These are phyloP conservation scores for Apiospora marii DNA, from an alignment of 2,329 filamentous ascomycete genomes.

Conservation along the genomic window DNA sequence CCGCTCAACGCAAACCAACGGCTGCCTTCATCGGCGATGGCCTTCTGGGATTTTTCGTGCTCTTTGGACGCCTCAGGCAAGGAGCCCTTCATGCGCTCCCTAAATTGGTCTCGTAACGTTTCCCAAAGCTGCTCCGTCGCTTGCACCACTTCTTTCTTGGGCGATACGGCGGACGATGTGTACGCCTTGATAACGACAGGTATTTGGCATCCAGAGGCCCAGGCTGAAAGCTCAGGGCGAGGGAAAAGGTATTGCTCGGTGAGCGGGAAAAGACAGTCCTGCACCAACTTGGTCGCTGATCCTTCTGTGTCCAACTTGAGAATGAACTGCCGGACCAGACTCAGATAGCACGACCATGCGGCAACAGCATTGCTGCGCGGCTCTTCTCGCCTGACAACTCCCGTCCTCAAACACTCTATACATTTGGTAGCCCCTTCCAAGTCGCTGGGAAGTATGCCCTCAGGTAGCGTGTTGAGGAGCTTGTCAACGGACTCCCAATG, in stretches of 20 bases:
- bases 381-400: constrained; percentile 79
- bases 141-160: constrained; percentile 51
- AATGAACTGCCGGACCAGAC: constrained; percentile 64
- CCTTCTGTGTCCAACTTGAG: constrained; percentile 50
- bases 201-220: constrained; percentile 44
- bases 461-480: constrained; percentile 68
- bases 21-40: constrained; percentile 69
- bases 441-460: constrained; percentile 59
- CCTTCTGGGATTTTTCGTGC: constrained; percentile 74
- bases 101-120: constrained; percentile 66
- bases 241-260: constrained; percentile 63
- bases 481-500: constrained; percentile 77
- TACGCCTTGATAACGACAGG: constrained; percentile 57
- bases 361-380: constrained; percentile 69
- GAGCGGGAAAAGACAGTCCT: constrained; percentile 61
- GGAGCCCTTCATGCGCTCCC: constrained; percentile 74
- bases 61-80: constrained; percentile 84
- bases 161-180: constrained; percentile 50
- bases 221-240: constrained; percentile 47
- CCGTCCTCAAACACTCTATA: constrained; percentile 72
- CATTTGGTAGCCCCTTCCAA: constrained; percentile 65
- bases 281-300: constrained; percentile 55
- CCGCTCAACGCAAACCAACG: constrained; percentile 71
- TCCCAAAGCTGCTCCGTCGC: constrained; percentile 68
- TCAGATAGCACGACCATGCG: constrained; percentile 81